These are phyloP conservation scores for Lecanoromycetidae sp. DNA, from an alignment of 2,329 filamentous ascomycete species.

Conservation along the genomic window DNA sequence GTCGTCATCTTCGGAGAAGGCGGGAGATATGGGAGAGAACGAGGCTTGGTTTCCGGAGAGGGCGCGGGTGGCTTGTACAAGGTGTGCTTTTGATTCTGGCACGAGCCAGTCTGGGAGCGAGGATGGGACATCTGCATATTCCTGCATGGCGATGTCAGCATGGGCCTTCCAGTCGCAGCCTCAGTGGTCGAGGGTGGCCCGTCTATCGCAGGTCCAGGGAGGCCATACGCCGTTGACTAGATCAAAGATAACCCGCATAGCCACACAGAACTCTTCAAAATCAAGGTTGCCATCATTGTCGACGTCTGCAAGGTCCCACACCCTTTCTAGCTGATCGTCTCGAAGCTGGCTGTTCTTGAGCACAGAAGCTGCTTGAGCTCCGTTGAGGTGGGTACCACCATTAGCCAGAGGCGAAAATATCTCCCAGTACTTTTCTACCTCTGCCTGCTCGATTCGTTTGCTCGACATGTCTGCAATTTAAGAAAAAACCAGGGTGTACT, in stretches of 20 bases:
- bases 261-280: conserved; percentile 99
- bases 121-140: conserved; percentile 78
- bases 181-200: neutral
- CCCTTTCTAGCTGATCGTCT: conserved; percentile 80
- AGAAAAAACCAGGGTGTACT: neutral
- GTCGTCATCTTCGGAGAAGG: conserved; percentile 51
- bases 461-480: conserved; percentile 19
- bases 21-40: conserved; percentile 66
- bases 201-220: too few relatives aligned
- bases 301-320: conserved; percentile 96
- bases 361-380: conserved; percentile 56
- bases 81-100: conserved; percentile 83
- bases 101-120: conserved; percentile 90
- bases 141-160: conserved; percentile 39
- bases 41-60: conserved; percentile 66
- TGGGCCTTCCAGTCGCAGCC: neutral
- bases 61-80: conserved; percentile 71
- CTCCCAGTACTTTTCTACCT: conserved; percentile 69
- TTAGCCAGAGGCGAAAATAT: conserved; percentile 59
- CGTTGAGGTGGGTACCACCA: conserved; percentile 54
- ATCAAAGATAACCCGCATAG: conserved; percentile 96
- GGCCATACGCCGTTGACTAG: conserved; percentile 81
- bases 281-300: conserved; percentile 95
- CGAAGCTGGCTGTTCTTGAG: conserved; percentile 61
- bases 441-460: conserved; percentile 57